These are phyloP conservation scores for Rhododendron vialii DNA, from an alignment of 148 eudicot species.

Conservation along the genomic window DNA sequence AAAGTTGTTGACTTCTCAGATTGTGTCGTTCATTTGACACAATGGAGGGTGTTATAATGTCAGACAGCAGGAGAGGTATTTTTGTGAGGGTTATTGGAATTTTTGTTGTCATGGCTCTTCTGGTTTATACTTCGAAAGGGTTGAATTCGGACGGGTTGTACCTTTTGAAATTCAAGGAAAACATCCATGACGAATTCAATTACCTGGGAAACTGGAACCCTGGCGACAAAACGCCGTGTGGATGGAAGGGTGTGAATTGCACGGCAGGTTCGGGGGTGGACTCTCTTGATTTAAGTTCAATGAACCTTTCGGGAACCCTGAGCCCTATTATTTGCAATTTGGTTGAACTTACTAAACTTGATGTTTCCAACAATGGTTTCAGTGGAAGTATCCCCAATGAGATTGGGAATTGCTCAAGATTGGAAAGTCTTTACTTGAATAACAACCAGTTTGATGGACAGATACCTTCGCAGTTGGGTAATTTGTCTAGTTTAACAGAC, in stretches of 20 bases:
- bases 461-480: conserved; percentile 70
- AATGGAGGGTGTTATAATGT: conserved; percentile 36
- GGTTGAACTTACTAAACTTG: conserved; percentile 35
- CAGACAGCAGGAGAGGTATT: conserved; percentile 25
- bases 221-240: conserved; percentile 68
- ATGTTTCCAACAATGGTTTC: conserved; percentile 56
- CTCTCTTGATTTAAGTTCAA: conserved; percentile 50
- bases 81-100: conserved; percentile 30
- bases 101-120: conserved; percentile 21
- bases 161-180: conserved; percentile 63
- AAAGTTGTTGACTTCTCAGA: neutral
- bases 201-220: conserved; percentile 57
- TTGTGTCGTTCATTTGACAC: conserved; percentile 8
- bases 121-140: conserved; percentile 45
- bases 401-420: conserved; percentile 54
- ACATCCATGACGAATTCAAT: conserved; percentile 39
- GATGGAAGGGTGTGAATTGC: conserved; percentile 82
- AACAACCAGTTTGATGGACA: conserved; percentile 59
- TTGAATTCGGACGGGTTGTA: conserved; percentile 71
- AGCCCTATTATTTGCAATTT: conserved; percentile 66
- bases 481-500: conserved; percentile 40
- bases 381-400: conserved; percentile 57
- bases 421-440: conserved; percentile 51
- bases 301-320: conserved; percentile 74
- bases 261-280: conserved; percentile 37